Evolutionary conservation across 495 filamentous ascomycete species (phyloP), one percentile per base, ranked within the genome.

Genomic region (Pseudomonodictys pantanalensis): DNA sequence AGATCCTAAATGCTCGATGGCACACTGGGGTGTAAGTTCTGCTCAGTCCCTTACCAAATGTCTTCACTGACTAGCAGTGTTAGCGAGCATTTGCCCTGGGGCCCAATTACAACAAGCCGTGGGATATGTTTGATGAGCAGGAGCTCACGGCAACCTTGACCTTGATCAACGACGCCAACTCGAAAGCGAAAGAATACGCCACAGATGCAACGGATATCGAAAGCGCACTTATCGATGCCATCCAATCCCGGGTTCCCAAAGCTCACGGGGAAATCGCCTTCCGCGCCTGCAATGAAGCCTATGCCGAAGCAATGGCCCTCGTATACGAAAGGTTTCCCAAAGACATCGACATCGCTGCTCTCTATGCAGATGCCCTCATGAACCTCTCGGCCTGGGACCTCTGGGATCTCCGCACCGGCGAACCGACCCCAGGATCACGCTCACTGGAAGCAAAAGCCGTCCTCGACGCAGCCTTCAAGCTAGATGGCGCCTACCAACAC

Each of bases 61-160:
- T 4, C 5, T 5, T 3, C 2, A 47, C 43, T 28, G 7, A 23
- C 18, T 23, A 23, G 7, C 8, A 18, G 15, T 69, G 86, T 12
- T n/a, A 41, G 38, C 38, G 3, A 2, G 83, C 86, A 0, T 87
- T 81, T 61, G 67, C 81, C 1, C 65, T 86, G 0, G 86, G 86
- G 0, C 85, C 86, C 1, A 88, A 89, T 56, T 89, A 88, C 70
- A 88, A 89, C 64, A 88, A 88, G 66, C 83, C 85, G 0, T 89
- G 86, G 86, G 73, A 81, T 3, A 69, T 79, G 24, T 88, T 88
- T 56, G 86, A 87, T 53, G 70, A 75, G 5, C 60, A 72, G n/a
- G 86, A 89, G 43, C 68, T 83, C 3, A 65, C 72, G 5, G 42
- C 45, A 0, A 81, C 72, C 1, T 71, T 84, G 23, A 69, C 66